Conservation (phyloP, 139 green algal species). For the Closterium sp. region DNA sequence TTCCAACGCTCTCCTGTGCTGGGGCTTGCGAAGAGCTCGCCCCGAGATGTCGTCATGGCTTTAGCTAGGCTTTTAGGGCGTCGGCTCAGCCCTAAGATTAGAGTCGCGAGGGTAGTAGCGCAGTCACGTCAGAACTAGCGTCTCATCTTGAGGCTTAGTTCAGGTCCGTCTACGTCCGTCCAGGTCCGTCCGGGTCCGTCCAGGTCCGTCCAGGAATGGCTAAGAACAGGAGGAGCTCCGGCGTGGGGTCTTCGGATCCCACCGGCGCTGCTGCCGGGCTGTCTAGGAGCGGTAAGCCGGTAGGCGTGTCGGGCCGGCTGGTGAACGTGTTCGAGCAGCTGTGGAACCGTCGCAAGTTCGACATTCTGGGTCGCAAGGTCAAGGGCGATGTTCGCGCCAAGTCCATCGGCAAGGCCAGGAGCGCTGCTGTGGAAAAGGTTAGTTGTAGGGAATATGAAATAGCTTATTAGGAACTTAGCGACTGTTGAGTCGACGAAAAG, state of each 20-base stretch:
- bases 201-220: background rate
- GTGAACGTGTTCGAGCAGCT: conserved; percentile 50
- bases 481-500: no score
- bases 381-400: conserved; percentile 24
- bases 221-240: background rate
- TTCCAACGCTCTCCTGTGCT: background rate
- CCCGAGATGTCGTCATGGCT: background rate
- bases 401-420: conserved; percentile 25
- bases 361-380: conserved; percentile 50
- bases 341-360: conserved; percentile 48
- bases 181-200: no score
- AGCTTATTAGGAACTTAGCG: no score
- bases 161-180: background rate
- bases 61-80: background rate
- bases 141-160: background rate
- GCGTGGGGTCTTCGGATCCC: no score
- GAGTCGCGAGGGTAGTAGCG: background rate
- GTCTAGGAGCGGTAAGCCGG: background rate
- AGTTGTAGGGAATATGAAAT: background rate
- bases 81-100: background rate
- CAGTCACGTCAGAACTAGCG: background rate
- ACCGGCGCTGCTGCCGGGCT: background rate
- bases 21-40: background rate
- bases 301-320: background rate
- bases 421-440: conserved; percentile 37